Evolutionary conservation across 345 rosid species (phyloP).

Genomic region (Brassica nigra): DNA sequence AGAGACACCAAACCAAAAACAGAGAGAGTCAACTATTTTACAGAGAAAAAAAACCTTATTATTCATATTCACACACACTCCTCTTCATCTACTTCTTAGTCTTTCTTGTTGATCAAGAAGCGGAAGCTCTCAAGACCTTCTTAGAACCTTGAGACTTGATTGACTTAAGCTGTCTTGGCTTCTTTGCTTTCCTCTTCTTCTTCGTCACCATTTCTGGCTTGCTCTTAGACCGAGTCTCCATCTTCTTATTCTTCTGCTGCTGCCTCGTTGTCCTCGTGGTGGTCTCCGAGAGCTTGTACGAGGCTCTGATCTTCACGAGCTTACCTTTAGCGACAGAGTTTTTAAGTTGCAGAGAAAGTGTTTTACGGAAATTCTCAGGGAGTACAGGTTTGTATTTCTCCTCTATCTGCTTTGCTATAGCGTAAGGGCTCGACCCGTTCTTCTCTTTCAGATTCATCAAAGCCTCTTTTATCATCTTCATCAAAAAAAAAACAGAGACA

Average conservation of each 20-base stretch:
- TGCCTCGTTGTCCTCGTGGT: conserved; percentile 26
- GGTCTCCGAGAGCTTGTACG: conserved; percentile 65
- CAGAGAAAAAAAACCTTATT: neutral
- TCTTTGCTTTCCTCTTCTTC: conserved; percentile 41
- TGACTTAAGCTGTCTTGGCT: conserved; percentile 37
- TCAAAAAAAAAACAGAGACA: neutral
- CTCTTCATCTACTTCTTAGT: neutral
- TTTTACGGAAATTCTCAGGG: conserved; percentile 71
- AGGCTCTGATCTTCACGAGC: conserved; percentile 77
- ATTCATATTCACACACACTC: neutral
- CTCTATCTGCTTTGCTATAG: conserved; percentile 78
- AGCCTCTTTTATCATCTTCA: conserved; percentile 85
- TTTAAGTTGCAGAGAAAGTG: conserved; percentile 62
- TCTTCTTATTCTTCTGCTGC: neutral
- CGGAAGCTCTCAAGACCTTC: conserved; percentile 52
- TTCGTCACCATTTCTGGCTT: conserved; percentile 43
- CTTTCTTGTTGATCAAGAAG: conserved; percentile 19
- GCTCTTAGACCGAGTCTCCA: conserved; percentile 29
- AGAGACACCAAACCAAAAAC: conserved; percentile 4
- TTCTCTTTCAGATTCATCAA: conserved; percentile 61
- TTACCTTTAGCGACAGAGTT: conserved; percentile 68
- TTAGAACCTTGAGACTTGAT: conserved; percentile 37
- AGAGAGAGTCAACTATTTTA: conserved; percentile 10
- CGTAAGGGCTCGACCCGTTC: conserved; percentile 83
- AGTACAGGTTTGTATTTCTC: conserved; percentile 70